phyloP scores from a whole-genome alignment of 192 early-diverging fungal genomes.

The Backusella psychrophila region DNA sequence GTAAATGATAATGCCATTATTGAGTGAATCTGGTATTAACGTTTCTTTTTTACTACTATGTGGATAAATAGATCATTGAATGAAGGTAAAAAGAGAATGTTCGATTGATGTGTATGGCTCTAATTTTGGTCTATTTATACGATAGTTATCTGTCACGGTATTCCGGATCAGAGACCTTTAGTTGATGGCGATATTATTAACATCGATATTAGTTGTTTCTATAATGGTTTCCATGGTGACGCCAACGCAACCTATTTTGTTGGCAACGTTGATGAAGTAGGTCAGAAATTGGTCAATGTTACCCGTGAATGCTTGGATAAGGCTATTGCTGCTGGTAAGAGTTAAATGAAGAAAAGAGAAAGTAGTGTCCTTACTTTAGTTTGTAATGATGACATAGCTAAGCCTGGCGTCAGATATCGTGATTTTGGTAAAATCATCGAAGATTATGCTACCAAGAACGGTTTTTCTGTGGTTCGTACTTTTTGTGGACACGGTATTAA shows the following conservation, averaged over 20 bases:
- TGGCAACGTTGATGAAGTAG: slow-evolving; percentile 81
- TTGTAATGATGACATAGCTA: slow-evolving; percentile 51
- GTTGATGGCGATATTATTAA: slow-evolving; percentile 97
- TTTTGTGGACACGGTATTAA: slow-evolving; percentile 94
- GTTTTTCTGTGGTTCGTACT: slow-evolving; percentile 89
- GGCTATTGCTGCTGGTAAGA: slow-evolving; percentile 85
- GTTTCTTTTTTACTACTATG: background rate
- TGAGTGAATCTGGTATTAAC: background rate
- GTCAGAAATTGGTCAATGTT: slow-evolving; percentile 72
- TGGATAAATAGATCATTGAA: slow-evolving; percentile 38
- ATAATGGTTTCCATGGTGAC: slow-evolving; percentile 95
- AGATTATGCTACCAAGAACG: slow-evolving; percentile 76
- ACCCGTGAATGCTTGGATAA: slow-evolving; percentile 87
- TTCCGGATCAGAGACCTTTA: slow-evolving; percentile 91
- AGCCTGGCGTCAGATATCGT: slow-evolving; percentile 89
- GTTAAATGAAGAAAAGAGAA: background rate
- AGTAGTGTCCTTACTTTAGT: background rate
- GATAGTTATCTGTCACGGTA: slow-evolving; percentile 97
- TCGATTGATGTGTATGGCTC: slow-evolving; percentile 93
- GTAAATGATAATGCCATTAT: slow-evolving; percentile 30
- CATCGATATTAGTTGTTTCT: slow-evolving; percentile 85
- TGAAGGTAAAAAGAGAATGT: slow-evolving; percentile 92
- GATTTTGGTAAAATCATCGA: slow-evolving; percentile 92
- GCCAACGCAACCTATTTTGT: slow-evolving; percentile 91
- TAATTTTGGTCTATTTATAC: slow-evolving; percentile 85